Base-by-base conservation (phyloP, 495 filamentous ascomycete species). In the Patellaria atrata region DNA sequence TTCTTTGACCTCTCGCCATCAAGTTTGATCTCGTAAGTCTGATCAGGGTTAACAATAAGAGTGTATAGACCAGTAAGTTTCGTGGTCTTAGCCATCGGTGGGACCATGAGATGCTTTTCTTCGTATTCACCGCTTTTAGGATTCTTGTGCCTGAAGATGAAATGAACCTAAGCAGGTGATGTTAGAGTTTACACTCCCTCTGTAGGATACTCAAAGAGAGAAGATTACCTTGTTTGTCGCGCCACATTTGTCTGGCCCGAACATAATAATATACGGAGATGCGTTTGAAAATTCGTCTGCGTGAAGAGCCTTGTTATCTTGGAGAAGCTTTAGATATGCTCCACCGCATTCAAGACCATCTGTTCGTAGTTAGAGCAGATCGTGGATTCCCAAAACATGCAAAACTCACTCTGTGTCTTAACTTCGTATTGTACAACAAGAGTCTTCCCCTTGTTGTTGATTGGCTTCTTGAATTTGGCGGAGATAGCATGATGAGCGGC, bases 121-220 rank as follows among this genome's bases (percentile, higher is more conserved):
- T 96, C 89, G 51, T 99, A 99, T 61, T 94, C 87, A 60, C 89
- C 86, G 31, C 84, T 94, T 80, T 94, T 96, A 52, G 91, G 91
- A 74, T 96, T 99, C 79, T 96, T 99, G 81, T 96, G 91, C 57
- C 89, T 87, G 79, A 99, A 91, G 62, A 99, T 99, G 65, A 99
- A 93, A 71, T 99, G 91, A 37, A 99, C 82, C 72, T 76, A 35
- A n/a, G 16, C 12, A 35, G 8, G 24, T 14, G 10, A 9, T 12
- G 32, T 7, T 9, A 7, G 7, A 23, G n/a, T n/a, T n/a, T n/a
- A n/a, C n/a, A 31, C 9, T 13, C 24, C 24, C 6, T 7, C 30
- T 5, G 7, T 10, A 5, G 16, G 6, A 14, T 21, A 5, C 16
- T 26, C 24, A 22, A 17, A 25, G 20, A 6, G 13, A 20, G n/a